Evolutionary conservation across 169 alveolate species (phyloP), one percentile per base, ranked within the genome.

Genomic region (Blepharisma undulans): DNA sequence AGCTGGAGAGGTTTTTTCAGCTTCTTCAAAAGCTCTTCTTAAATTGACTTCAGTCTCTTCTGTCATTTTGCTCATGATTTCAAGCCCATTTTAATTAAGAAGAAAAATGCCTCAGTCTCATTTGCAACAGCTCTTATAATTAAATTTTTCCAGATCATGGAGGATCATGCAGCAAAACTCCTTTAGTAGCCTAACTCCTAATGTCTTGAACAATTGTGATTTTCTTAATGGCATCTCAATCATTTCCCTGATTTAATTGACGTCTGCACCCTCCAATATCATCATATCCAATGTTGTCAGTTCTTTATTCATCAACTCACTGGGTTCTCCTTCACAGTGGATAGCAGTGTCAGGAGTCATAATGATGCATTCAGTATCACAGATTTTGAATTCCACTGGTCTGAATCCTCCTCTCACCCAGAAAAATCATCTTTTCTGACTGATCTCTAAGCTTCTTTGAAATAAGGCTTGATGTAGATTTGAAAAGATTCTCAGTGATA

Each of bases 211-310:
- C 61, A 99, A 95, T 32, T 98, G 98, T 22, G 99, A 99, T 90
- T 99, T 99, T 88, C 99, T 32, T 4, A 88, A 79, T 21, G 92
- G 93, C 6, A 81, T 27, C 78, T 81, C 92, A 33, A 87, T 81
- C 96, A 94, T 94, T 93, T 96, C 98, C 92, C 97, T 98, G 60
- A 99, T 99, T 92, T 98, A 99, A 97, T 93, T 99, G 99, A 93
- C 99, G 98, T 95, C 99, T 98, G 97, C 99, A 99, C 18, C 99
- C 99, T 72, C 99, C 99, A 48, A 99, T 98, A 95, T 99, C 99
- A 93, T 99, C 99, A 93, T 99, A 99, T 14, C 99, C 99, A 25
- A 99, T 99, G 72, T 99, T 99, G 93, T 99, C 99, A 74, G 99
- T 96, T 82, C 98, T 97, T 94, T 99, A 99, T 95, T 99, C 99